phyloP scores from a whole-genome alignment of 208 protist species.

The Trypanosoma cruzi region DNA sequence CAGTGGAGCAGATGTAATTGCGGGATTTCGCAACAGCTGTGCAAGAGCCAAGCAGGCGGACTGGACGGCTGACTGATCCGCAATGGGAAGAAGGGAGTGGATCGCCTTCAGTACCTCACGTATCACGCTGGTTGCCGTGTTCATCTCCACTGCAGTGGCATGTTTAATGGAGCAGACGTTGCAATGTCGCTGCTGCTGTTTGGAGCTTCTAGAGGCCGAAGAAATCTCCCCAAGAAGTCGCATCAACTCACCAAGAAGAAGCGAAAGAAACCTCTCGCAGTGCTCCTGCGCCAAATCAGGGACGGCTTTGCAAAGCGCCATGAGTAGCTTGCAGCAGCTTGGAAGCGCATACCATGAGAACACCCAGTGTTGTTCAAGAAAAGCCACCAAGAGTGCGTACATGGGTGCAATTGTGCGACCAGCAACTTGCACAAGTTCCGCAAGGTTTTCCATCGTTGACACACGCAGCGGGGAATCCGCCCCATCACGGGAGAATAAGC shows the following conservation, averaged over 20 bases:
- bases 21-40: slow-evolving; percentile 23
- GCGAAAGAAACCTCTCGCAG: slow-evolving; percentile 55
- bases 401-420: slow-evolving; percentile 60
- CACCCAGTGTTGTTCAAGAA: slow-evolving; percentile 58
- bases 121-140: slow-evolving; percentile 5
- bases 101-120: slow-evolving; percentile 27
- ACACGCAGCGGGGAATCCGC: slow-evolving; percentile 28
- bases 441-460: slow-evolving; percentile 36
- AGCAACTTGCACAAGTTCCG: slow-evolving; percentile 50
- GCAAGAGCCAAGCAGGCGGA: slow-evolving; percentile 26
- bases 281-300: slow-evolving; percentile 70
- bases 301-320: slow-evolving; percentile 51
- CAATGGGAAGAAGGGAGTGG: slow-evolving; percentile 24
- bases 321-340: slow-evolving; percentile 65
- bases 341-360: slow-evolving; percentile 34
- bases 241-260: slow-evolving; percentile 53
- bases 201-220: neutral
- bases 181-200: neutral
- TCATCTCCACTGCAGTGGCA: neutral
- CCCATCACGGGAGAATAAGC: slow-evolving; percentile 20
- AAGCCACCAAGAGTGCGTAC: slow-evolving; percentile 63
- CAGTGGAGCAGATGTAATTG: neutral
- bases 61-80: slow-evolving; percentile 22
- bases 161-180: neutral
- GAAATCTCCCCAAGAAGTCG: slow-evolving; percentile 15